phyloP scores from a whole-genome alignment of 2,329 filamentous ascomycete species.

The Macrophomina tecta region DNA sequence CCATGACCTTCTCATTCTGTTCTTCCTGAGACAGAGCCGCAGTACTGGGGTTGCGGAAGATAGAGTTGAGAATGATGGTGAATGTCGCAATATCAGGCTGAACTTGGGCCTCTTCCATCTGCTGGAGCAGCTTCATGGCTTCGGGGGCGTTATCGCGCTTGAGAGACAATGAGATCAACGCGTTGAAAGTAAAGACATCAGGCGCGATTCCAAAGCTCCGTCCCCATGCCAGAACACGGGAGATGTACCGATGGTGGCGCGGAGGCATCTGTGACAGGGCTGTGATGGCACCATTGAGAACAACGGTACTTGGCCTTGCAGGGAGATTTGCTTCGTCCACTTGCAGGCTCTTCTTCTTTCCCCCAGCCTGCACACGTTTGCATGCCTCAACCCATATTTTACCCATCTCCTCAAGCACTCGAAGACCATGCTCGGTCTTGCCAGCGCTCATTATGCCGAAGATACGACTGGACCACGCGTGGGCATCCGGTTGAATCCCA shows the following conservation, averaged over 20 bases:
- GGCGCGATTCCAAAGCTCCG: constrained; percentile 52
- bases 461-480: constrained; percentile 74
- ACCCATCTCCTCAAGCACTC: constrained; percentile 71
- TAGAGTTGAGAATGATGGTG: constrained; percentile 70
- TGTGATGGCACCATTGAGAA: constrained; percentile 74
- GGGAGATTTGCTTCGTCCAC: constrained; percentile 25
- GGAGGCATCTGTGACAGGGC: constrained; percentile 41
- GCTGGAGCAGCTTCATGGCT: constrained; percentile 59
- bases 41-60: constrained; percentile 58
- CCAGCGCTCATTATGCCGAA: constrained; percentile 65
- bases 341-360: constrained; percentile 29
- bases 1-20: constrained; percentile 48
- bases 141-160: constrained; percentile 55
- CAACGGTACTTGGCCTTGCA: constrained; percentile 65
- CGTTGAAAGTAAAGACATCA: constrained; percentile 66
- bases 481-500: constrained; percentile 65
- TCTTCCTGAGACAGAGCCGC: constrained; percentile 51
- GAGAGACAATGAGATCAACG: constrained; percentile 67
- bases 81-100: constrained; percentile 72
- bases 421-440: constrained; percentile 63
- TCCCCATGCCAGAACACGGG: constrained; percentile 50
- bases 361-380: neutral
- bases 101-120: constrained; percentile 65
- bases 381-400: constrained; percentile 59
- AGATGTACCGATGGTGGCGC: constrained; percentile 39